A percentile compares a stretch with the other conserved stretches of the same genome.
Evolutionary conservation across 1,284 basidiomycete species (phyloP).

Genomic region (Wallemia ichthyophaga): DNA sequence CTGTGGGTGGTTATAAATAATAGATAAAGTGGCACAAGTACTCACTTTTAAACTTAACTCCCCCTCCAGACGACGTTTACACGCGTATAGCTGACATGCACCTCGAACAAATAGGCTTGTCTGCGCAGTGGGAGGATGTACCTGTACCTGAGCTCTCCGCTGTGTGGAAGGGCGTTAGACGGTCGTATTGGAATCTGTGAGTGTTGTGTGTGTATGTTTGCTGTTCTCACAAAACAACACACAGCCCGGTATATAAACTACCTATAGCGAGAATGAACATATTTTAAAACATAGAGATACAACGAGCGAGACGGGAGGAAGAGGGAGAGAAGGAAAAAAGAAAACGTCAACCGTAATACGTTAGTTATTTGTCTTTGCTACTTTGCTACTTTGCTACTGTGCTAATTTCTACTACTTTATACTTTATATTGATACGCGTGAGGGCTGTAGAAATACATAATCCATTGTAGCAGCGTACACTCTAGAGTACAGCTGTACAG

Average conservation of each 20-base stretch:
- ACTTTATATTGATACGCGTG: too few relatives aligned
- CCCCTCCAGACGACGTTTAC: constrained; percentile 45
- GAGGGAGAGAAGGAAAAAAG: not conserved
- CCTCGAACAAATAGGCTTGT: constrained; percentile 43
- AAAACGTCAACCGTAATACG: not conserved
- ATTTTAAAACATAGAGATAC: not conserved
- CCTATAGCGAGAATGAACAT: not conserved
- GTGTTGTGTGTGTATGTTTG: not conserved
- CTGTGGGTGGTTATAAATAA: too few relatives aligned
- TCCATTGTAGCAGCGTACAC: too few relatives aligned
- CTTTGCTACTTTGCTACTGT: too few relatives aligned
- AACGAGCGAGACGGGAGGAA: too few relatives aligned
- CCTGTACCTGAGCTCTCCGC: constrained; percentile 21
- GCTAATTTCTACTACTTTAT: too few relatives aligned
- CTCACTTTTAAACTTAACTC: too few relatives aligned
- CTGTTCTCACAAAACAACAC: not conserved
- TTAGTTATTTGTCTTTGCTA: too few relatives aligned
- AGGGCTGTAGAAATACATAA: too few relatives aligned
- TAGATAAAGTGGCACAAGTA: not conserved
- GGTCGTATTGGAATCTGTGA: constrained; percentile 1
- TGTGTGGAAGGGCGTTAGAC: constrained; percentile 21
- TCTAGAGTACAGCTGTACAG: too few relatives aligned
- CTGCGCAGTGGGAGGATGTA: constrained; percentile 41
- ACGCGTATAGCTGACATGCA: constrained; percentile 62
- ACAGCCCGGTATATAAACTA: not conserved